Evolutionary conservation across 495 filamentous ascomycete genomes (phyloP), one percentile per base, ranked within the genome.

Genomic region (Aspergillus wentii): DNA sequence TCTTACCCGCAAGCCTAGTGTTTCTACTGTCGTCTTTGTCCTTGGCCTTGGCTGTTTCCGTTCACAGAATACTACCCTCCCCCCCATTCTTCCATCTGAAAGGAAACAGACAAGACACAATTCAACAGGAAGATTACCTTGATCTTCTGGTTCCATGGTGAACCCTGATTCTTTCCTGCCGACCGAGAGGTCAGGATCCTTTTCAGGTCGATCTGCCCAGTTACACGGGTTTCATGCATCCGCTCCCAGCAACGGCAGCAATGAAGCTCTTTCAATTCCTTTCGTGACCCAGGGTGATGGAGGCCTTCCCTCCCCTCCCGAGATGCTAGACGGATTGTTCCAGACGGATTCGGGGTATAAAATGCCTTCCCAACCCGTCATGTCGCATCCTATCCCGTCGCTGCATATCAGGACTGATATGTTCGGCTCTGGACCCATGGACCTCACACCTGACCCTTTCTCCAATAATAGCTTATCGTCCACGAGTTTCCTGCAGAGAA

Each of bases 381-480:
- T 22, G 25, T 33, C 34, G 8, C 38, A 43, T 1, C 52, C 51
- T 23, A 41, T 62, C 14, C 66, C 66, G 3, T 55, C 63, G 9
- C 52, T 71, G 6, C 62, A 71, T 25, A 62, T 71, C 37, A 58
- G 63, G 11, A 71, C 66, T 40, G 66, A 71, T 39, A 33, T 71
- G 9, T 30, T 54, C 17, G 54, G 26, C 31, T 14, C 36, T 19
- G 47, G 45, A 13, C 58, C 59, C 0, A 40, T 53, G 35, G 62
- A 56, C 17, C 51, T 63, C 16, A 35, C 52, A 16, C 51, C 50
- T 16, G 65, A 68, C 41, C 36, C 56, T 16, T 46, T 47, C 25
- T 43, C 55, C 17, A 63, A 58, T 19, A 61, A 64, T 37, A 71
- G 59, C 44, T 44, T 58, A 14, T 72, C 68, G 15, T 68, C 61